Evolutionary conservation across 2,329 filamentous ascomycete genomes (phyloP), one percentile per base, ranked within the genome.

Genomic region (Sporothrix brasiliensis): DNA sequence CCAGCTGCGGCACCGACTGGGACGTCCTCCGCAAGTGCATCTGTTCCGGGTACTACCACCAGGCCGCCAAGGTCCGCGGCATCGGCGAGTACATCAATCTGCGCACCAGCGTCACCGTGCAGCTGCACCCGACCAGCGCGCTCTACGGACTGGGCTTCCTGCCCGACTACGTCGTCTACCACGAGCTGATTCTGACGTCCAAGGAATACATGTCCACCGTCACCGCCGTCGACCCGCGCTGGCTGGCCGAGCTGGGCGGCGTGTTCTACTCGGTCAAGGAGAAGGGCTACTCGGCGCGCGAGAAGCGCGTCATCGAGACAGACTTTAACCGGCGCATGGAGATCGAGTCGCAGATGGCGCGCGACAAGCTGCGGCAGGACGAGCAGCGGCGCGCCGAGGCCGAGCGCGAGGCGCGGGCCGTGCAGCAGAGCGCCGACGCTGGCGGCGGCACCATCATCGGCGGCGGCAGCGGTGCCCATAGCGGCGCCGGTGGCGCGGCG

Each of bases 201-300:
- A 97, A 97, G 78, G 95, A 98, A 79, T 99, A 98, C 83, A 97
- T 99, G 89, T 96, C 92, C 3, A 97, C 93, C 4, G 95, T 99
- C 11, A 99, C 95, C 4, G 89, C 93, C 0, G 95, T 99, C 1
- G 95, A 99, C 79, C 94, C 95, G 68, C 93, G 96, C 78, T 99
- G 95, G 95, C 87, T 99, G 53, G 95, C 95, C 7, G 95, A 99
- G 78, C 84, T 99, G 6, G 95, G 96, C 47, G 95, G 94, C 1
- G 95, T 99, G 0, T 99, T 99, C 80, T 99, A 98, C 80, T 95
- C 91, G 1, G 87, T 99, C 77, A 97, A 97, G 81, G 94, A 98
- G 81, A 99, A 99, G 81, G 95, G 94, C 1, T 99, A 97, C 78
- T 97, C 92, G 16, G 89, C 90, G 14, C 86, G 92, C 34, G 92